phyloP scores from a whole-genome alignment of 495 filamentous ascomycete species.

The Penicillium flavigenum region DNA sequence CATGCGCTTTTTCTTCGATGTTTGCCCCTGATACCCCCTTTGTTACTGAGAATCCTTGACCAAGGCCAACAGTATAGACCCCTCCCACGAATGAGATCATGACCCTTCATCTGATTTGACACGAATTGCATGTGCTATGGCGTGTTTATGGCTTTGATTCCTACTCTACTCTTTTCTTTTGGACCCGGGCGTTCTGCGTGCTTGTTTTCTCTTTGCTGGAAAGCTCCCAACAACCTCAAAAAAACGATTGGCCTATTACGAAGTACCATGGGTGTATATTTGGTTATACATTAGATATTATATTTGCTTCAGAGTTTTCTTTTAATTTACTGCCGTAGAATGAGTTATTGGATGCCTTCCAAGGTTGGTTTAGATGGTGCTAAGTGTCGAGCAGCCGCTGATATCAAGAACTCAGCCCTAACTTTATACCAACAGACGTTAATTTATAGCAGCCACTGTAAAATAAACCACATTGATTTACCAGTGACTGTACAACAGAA shows the following conservation, averaged over 20 bases:
- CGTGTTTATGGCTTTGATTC: conserved; percentile 5
- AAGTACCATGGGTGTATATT: not conserved
- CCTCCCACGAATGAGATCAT: conserved; percentile 5
- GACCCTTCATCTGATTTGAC: conserved; percentile 3
- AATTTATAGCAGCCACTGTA: not conserved
- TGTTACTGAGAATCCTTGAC: conserved; percentile 7
- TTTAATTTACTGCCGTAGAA: not conserved
- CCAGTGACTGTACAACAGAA: not conserved
- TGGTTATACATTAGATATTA: not conserved
- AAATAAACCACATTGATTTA: not conserved
- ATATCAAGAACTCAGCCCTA: not conserved
- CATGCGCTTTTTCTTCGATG: not conserved
- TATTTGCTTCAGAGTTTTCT: not conserved
- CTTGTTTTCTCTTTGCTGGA: conserved; percentile 2
- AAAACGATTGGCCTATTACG: not conserved
- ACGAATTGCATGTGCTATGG: conserved; percentile 5
- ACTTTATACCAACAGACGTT: not conserved
- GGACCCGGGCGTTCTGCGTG: not conserved
- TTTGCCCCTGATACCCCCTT: conserved; percentile 8
- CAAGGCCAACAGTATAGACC: conserved; percentile 14
- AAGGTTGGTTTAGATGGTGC: not conserved
- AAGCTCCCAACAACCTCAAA: not conserved
- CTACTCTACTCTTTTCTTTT: not conserved
- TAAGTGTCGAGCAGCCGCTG: too few relatives aligned
- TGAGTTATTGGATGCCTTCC: not conserved